phyloP scores from a whole-genome alignment of 2,329 filamentous ascomycete genomes.

The Emergomyces pasteurianus region DNA sequence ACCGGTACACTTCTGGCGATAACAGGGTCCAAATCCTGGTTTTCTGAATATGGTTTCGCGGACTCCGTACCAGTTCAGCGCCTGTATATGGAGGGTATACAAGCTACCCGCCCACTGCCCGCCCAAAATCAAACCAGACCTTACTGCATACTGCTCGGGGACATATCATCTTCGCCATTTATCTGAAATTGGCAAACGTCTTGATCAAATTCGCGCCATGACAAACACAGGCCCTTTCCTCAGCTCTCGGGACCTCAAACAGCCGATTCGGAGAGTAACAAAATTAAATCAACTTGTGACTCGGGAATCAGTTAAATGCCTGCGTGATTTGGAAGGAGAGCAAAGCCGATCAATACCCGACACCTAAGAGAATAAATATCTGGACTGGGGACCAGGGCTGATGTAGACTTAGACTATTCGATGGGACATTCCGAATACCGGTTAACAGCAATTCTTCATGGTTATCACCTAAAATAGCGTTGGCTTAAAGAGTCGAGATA shows the following conservation, averaged over 20 bases:
- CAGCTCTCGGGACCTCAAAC: background rate
- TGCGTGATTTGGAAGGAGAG: background rate
- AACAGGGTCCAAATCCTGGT: slow-evolving; percentile 38
- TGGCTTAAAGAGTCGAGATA: background rate
- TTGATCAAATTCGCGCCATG: background rate
- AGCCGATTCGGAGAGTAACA: background rate
- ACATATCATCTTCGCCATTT: background rate
- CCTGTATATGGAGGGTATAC: background rate
- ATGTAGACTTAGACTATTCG: background rate
- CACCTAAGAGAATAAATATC: too few relatives aligned
- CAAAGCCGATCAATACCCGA: background rate
- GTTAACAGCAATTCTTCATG: background rate
- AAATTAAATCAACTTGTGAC: background rate
- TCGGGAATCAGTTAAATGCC: background rate
- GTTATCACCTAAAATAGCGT: background rate
- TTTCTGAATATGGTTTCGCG: slow-evolving; percentile 39
- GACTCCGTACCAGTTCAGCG: background rate
- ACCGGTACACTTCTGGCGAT: slow-evolving; percentile 48
- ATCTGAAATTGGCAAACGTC: background rate
- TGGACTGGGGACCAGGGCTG: background rate
- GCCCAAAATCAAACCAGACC: background rate
- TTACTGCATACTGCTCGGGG: background rate
- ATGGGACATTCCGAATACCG: background rate
- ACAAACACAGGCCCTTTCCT: background rate
- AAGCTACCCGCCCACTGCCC: background rate